phyloP scores from a whole-genome alignment of 495 filamentous ascomycete species.

The Hypomontagnella monticulosa region DNA sequence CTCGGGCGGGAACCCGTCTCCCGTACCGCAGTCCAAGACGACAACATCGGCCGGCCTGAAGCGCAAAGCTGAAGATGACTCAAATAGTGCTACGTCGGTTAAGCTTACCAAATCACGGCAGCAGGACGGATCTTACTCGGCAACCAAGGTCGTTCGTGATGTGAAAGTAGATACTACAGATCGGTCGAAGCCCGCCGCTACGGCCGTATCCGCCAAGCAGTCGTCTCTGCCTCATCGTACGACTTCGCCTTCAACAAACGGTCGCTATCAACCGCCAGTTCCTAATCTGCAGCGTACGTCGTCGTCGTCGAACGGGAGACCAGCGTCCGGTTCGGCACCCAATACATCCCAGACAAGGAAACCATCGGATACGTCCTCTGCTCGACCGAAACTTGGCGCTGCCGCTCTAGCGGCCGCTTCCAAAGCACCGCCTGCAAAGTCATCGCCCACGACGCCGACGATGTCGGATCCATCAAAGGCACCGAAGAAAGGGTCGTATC shows the following conservation, averaged over 20 bases:
- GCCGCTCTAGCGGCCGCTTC: constrained; percentile 25
- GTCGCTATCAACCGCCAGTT: constrained; percentile 37
- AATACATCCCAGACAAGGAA: constrained; percentile 31
- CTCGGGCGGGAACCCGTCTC: constrained; percentile 55
- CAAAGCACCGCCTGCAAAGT: constrained; percentile 33
- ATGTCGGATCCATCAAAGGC: constrained; percentile 46
- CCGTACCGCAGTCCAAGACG: constrained; percentile 45
- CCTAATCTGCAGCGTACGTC: constrained; percentile 33
- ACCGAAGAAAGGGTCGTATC: constrained; percentile 73
- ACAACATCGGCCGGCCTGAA: constrained; percentile 49
- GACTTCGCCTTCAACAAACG: constrained; percentile 40
- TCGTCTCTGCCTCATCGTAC: constrained; percentile 45
- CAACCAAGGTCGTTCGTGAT: constrained; percentile 43
- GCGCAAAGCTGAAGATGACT: constrained; percentile 63
- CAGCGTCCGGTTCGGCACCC: constrained; percentile 9
- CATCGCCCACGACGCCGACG: constrained; percentile 41
- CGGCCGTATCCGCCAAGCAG: constrained; percentile 19
- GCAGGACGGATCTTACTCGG: constrained; percentile 40
- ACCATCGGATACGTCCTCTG: constrained; percentile 7
- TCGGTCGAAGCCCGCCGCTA: constrained; percentile 29
- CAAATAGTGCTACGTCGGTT: constrained; percentile 39
- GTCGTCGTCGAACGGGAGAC: constrained; percentile 35
- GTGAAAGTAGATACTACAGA: constrained; percentile 40
- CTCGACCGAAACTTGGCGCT: constrained; percentile 35
- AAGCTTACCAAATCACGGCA: constrained; percentile 42